phyloP scores from a whole-genome alignment of 2,329 filamentous ascomycete genomes.

The Diaporthe sp. region DNA sequence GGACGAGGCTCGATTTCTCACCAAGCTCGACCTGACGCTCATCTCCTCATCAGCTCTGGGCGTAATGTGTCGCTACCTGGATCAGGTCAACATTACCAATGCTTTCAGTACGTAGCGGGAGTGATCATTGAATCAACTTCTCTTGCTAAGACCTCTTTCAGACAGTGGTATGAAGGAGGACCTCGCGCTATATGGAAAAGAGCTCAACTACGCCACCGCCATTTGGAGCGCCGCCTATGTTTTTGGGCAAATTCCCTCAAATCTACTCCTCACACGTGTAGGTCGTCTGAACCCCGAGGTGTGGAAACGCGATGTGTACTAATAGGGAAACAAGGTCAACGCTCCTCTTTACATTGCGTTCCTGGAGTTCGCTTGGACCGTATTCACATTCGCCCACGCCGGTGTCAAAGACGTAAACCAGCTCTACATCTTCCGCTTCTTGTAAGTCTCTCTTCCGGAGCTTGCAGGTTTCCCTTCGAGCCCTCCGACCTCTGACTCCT shows the following conservation, averaged over 20 bases:
- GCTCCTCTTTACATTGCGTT: conserved; percentile 13
- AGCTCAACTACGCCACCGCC: conserved; percentile 50
- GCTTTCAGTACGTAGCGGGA: not conserved
- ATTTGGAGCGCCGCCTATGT: conserved; percentile 50
- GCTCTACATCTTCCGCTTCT: conserved; percentile 8
- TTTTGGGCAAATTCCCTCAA: conserved; percentile 49
- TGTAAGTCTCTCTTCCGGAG: not conserved
- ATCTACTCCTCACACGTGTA: conserved; percentile 42
- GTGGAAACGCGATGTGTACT: not conserved
- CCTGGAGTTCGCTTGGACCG: conserved; percentile 8
- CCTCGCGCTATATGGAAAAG: conserved; percentile 48
- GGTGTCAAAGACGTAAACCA: not conserved
- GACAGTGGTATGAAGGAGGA: conserved; percentile 45
- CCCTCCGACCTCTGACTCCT: not conserved
- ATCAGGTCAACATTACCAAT: conserved; percentile 16
- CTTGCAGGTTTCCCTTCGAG: not conserved
- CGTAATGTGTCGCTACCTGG: conserved; percentile 16
- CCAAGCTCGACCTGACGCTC: conserved; percentile 12
- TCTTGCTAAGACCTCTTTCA: not conserved
- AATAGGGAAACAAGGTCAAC: not conserved
- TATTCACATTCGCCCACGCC: conserved; percentile 17
- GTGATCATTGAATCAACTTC: rapidly evolving
- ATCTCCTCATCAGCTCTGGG: conserved; percentile 2
- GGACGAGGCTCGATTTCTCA: conserved; percentile 16
- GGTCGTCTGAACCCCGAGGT: not conserved